Percentiles rank a stretch among this genome's conserved stretches.
Evolutionary conservation across 139 green algal genomes (phyloP).

Genomic region (Penium margaritaceum): DNA sequence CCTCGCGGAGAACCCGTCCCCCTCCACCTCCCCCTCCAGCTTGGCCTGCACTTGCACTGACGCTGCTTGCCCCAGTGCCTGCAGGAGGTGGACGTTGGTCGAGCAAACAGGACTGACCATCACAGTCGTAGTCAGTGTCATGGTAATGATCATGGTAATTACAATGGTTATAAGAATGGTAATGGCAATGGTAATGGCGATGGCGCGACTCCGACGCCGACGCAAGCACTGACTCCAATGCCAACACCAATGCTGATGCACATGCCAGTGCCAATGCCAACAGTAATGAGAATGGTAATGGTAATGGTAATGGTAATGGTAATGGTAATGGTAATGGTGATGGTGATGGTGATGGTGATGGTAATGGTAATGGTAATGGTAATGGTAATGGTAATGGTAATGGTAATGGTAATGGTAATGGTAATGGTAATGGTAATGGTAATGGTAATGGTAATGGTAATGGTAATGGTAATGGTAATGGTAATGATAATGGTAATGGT

Average conservation of each 20-base stretch:
- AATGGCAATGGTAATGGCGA: not conserved
- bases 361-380: conserved; percentile 3
- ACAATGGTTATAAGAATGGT: conserved; percentile 2
- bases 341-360: not conserved
- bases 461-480: conserved; percentile 13
- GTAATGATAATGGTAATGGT: conserved; percentile 8
- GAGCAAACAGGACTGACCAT: not conserved
- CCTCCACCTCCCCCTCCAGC: too few relatives aligned
- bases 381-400: not conserved
- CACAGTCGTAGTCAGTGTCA: not conserved
- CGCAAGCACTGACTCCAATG: too few relatives aligned
- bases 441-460: conserved; percentile 11
- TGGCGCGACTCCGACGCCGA: too few relatives aligned
- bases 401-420: conserved; percentile 5
- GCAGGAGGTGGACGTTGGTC: not conserved
- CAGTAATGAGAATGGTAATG: not conserved
- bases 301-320: not conserved
- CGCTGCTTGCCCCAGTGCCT: not conserved
- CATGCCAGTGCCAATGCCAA: not conserved
- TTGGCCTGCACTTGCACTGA: not conserved
- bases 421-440: not conserved
- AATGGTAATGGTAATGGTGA: conserved; percentile 4
- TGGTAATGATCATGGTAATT: conserved; percentile 2
- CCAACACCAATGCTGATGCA: not conserved
- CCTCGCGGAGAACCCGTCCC: not conserved